phyloP scores from a whole-genome alignment of 495 filamentous ascomycete genomes.

The Usnea hakonensis region DNA sequence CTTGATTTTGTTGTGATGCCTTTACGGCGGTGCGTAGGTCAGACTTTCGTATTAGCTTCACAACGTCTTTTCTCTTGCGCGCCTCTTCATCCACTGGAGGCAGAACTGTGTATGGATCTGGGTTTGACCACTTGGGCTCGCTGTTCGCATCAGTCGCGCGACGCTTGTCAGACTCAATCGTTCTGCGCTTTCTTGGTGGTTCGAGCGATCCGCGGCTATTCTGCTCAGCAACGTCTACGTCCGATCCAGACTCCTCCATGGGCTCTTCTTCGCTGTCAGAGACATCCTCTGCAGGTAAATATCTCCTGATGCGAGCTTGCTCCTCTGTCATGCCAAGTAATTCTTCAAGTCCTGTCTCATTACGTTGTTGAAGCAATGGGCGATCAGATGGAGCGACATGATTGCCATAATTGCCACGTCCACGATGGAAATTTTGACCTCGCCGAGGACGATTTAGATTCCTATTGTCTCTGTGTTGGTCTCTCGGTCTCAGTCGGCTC shows the following conservation, averaged over 20 bases:
- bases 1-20: slow-evolving; percentile 41
- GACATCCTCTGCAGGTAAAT: slow-evolving; percentile 47
- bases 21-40: slow-evolving; percentile 43
- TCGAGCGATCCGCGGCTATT: slow-evolving; percentile 7
- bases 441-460: slow-evolving; percentile 15
- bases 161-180: slow-evolving; percentile 39
- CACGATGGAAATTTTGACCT: slow-evolving; percentile 1
- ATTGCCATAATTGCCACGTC: slow-evolving; percentile 20
- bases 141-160: slow-evolving; percentile 34
- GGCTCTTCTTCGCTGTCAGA: slow-evolving; percentile 66
- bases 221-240: slow-evolving; percentile 28
- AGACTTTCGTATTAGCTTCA: slow-evolving; percentile 81
- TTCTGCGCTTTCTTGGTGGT: slow-evolving; percentile 45
- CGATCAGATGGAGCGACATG: slow-evolving; percentile 38
- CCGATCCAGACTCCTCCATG: slow-evolving; percentile 52
- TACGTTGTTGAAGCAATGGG: slow-evolving; percentile 37
- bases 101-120: slow-evolving; percentile 79
- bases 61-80: slow-evolving; percentile 69
- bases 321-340: slow-evolving; percentile 26
- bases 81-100: slow-evolving; percentile 61
- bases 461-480: slow-evolving; percentile 9
- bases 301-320: slow-evolving; percentile 33
- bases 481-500: neutral
- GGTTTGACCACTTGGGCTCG: slow-evolving; percentile 81
- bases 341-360: slow-evolving; percentile 31